These are phyloP conservation scores for Cutaneotrichosporon sp. DNA, from an alignment of 1,284 basidiomycete genomes.

Conservation along the genomic window DNA sequence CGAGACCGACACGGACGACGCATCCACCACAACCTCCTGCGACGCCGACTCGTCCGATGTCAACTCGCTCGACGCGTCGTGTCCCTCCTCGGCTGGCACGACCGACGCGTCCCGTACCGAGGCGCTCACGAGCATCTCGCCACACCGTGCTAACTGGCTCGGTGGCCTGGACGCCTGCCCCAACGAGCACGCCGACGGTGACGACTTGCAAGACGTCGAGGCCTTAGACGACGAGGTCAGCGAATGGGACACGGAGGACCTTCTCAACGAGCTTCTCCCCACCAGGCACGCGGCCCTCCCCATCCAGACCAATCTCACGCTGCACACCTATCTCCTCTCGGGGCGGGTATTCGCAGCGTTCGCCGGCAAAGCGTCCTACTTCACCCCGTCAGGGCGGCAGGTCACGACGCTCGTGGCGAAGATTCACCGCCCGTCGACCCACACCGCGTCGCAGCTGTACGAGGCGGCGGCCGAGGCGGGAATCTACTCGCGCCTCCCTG, in stretches of 20 bases:
- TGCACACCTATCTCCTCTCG: background rate
- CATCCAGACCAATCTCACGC: background rate
- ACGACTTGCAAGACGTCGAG: background rate
- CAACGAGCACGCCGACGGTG: background rate
- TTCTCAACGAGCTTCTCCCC: background rate
- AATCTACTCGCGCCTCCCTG: background rate
- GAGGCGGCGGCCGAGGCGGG: background rate
- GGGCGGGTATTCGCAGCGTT: constrained; percentile 6
- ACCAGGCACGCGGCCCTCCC: too few species aligned
- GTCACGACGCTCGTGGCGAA: background rate
- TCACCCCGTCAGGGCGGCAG: background rate
- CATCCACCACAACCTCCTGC: too few species aligned
- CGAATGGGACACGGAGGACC: background rate
- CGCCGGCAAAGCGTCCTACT: background rate
- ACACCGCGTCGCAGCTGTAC: background rate
- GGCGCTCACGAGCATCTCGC: too few species aligned
- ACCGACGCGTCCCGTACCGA: too few species aligned
- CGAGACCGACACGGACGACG: background rate
- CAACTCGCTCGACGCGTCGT: too few species aligned
- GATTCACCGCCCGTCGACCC: background rate
- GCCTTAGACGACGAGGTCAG: background rate
- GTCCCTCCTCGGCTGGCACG: too few species aligned
- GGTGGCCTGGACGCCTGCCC: too few species aligned
- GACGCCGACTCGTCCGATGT: too few species aligned
- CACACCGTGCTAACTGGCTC: too few species aligned